Percentiles rank a stretch among this genome's conserved stretches.
phyloP scores from a whole-genome alignment of 2,329 filamentous ascomycete genomes.

The Talaromyces sp. region DNA sequence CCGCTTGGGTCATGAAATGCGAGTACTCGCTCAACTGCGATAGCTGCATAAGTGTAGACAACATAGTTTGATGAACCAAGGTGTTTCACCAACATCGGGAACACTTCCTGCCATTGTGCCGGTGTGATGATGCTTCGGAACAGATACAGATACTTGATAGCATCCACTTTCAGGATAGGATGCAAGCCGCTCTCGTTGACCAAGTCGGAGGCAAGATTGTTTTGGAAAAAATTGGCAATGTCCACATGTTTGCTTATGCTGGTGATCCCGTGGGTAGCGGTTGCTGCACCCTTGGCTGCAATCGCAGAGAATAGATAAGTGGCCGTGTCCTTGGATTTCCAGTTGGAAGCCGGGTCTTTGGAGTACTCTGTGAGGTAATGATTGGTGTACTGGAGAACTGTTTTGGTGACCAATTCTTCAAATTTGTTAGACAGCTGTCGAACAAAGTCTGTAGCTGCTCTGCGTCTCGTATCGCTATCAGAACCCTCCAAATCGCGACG shows the following conservation, averaged over 20 bases:
- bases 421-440: conserved; percentile 85
- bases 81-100: conserved; percentile 86
- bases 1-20: conserved; percentile 73
- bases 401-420: conserved; percentile 73
- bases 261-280: conserved; percentile 82
- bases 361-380: conserved; percentile 74
- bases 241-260: conserved; percentile 82
- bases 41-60: conserved; percentile 94
- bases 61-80: conserved; percentile 88
- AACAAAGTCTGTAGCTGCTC: conserved; percentile 92
- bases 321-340: conserved; percentile 98
- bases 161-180: conserved; percentile 90
- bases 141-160: conserved; percentile 95
- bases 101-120: conserved; percentile 84
- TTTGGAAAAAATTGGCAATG: conserved; percentile 92
- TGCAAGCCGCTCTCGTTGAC: conserved; percentile 64
- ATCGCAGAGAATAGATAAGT: conserved; percentile 94
- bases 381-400: conserved; percentile 82
- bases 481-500: conserved; percentile 91
- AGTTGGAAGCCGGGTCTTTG: conserved; percentile 64
- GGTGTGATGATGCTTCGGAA: conserved; percentile 93
- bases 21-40: conserved; percentile 89
- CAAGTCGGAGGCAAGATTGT: conserved; percentile 84
- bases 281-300: conserved; percentile 84
- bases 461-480: conserved; percentile 85